Evolutionary conservation across 2,329 filamentous ascomycete species (phyloP).

Genomic region (Sordariomycetes sp.): DNA sequence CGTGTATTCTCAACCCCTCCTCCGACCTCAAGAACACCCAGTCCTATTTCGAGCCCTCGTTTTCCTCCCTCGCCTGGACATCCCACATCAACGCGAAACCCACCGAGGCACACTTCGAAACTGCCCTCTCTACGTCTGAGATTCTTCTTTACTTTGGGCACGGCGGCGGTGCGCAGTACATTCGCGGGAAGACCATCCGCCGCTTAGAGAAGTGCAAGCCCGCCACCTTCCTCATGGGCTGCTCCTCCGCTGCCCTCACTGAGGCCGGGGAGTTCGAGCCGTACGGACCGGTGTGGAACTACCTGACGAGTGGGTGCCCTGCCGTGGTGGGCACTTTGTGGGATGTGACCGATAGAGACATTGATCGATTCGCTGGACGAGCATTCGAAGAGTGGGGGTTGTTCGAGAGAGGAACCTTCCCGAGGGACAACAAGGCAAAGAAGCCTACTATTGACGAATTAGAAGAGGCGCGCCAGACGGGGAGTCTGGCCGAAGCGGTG

Average conservation of each 20-base stretch:
- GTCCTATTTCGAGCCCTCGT: constrained; percentile 55
- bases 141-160: constrained; percentile 93
- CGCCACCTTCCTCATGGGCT: constrained; percentile 86
- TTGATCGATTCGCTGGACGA: constrained; percentile 79
- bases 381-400: constrained; percentile 85
- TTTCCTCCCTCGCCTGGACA: constrained; percentile 63
- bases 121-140: constrained; percentile 54
- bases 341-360: constrained; percentile 97
- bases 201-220: constrained; percentile 66
- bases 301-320: constrained; percentile 79
- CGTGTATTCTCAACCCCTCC: constrained; percentile 84
- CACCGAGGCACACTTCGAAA: constrained; percentile 67
- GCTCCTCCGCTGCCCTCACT: constrained; percentile 69
- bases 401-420: constrained; percentile 37
- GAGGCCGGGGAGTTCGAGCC: constrained; percentile 84
- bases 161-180: constrained; percentile 89
- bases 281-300: constrained; percentile 84
- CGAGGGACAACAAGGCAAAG: constrained; percentile 18
- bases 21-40: constrained; percentile 77
- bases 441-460: constrained; percentile 15
- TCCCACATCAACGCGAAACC: constrained; percentile 61
- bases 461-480: constrained; percentile 14
- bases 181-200: constrained; percentile 74
- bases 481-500: constrained; percentile 69
- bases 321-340: constrained; percentile 88